Conservation (phyloP, 106 monocot genomes). For the Acorus gramineus region DNA sequence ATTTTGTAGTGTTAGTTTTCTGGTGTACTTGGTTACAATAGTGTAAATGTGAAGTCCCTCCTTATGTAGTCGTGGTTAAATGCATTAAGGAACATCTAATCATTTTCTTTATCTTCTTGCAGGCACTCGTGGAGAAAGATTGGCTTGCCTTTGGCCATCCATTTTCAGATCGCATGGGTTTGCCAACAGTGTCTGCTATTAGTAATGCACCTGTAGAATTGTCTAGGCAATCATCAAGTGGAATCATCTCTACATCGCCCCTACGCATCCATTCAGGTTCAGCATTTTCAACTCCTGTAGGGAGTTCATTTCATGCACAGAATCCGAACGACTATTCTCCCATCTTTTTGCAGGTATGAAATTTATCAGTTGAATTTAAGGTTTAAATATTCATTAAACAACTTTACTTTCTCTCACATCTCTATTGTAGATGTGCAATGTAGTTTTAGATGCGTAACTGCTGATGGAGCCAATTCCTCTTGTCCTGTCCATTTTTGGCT, state of each 20-base stretch:
- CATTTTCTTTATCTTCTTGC: background rate
- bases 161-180: constrained; percentile 87
- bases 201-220: constrained; percentile 33
- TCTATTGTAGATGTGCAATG: no score
- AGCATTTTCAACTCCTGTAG: constrained; percentile 19
- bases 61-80: no score
- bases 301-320: constrained; percentile 52
- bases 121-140: constrained; percentile 97
- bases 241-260: constrained; percentile 42
- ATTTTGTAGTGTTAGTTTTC: no score
- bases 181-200: constrained; percentile 56
- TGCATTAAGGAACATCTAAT: no score
- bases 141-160: constrained; percentile 99
- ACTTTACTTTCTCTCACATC: no score
- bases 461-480: no score
- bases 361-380: background rate
- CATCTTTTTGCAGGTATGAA: constrained; percentile 85
- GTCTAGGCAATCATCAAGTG: constrained; percentile 61
- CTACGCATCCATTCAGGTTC: constrained; percentile 42
- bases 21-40: no score
- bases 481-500: no score
- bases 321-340: constrained; percentile 75
- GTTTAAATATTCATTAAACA: no score
- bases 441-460: no score
- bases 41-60: no score